These are phyloP conservation scores for Amphicarpaea edgeworthii DNA, from an alignment of 306 rosid genomes.

Conservation along the genomic window DNA sequence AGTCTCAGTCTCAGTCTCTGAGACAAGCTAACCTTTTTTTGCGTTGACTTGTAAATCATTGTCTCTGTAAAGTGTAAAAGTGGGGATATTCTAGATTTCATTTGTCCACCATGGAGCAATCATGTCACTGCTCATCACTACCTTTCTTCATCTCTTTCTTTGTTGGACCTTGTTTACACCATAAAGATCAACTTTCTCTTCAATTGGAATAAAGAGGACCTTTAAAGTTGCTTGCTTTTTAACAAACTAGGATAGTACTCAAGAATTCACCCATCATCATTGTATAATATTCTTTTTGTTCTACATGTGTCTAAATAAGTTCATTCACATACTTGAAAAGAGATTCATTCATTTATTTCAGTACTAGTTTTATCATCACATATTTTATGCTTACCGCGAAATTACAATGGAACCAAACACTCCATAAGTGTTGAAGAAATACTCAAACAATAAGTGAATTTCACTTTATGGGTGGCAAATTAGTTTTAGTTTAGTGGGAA, in stretches of 20 bases:
- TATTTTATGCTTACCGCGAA: too few relatives aligned
- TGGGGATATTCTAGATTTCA: slow-evolving; percentile 47
- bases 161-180: slow-evolving; percentile 13
- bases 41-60: slow-evolving; percentile 40
- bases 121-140: slow-evolving; percentile 29
- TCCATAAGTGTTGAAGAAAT: too few relatives aligned
- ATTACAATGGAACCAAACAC: too few relatives aligned
- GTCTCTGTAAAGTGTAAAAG: slow-evolving; percentile 52
- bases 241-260: slow-evolving; percentile 1
- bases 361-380: too few relatives aligned
- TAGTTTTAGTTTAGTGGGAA: too few relatives aligned
- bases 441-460: too few relatives aligned
- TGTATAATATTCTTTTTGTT: not conserved
- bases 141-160: slow-evolving; percentile 20
- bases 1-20: too few relatives aligned
- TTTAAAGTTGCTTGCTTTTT: slow-evolving; percentile 12
- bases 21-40: slow-evolving; percentile 38
- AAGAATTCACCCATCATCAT: slow-evolving; percentile 22
- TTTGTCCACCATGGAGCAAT: slow-evolving; percentile 35
- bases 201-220: slow-evolving; percentile 17
- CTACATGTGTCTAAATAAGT: not conserved
- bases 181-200: slow-evolving; percentile 30
- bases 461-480: too few relatives aligned
- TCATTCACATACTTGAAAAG: not conserved
- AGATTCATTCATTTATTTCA: too few relatives aligned